Evolutionary conservation across 352 stramenopile genomes (phyloP), one percentile per base, ranked within the genome.

Genomic region (Pythium pyrilobum): DNA sequence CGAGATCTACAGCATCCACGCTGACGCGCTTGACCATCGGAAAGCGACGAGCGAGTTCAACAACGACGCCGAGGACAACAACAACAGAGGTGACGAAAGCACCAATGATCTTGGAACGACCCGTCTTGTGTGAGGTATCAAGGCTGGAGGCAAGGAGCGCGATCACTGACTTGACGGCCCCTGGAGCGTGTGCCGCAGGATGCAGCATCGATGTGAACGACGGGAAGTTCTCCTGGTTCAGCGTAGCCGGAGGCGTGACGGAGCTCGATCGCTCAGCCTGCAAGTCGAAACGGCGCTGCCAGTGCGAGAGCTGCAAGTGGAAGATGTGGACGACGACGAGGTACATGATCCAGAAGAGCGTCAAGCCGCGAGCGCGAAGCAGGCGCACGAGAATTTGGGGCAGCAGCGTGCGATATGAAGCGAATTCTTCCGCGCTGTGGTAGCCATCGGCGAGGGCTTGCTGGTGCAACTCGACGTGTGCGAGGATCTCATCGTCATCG

Each of bases 141-240:
- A 67, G 20, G 42, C 48, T 33, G n/a, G 18, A 7, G n/a, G 58
- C 36, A 2, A 59, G 37, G 5, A 62, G 46, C 3, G 38, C 33
- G 32, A 56, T 34, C 5, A 39, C 9, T 21, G 54, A 55, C 54
- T 70, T 73, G 25, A 85, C 15, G 3, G 69, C 66, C 6, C 36
- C 54, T 23, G 74, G 75, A 15, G 64, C 59, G 48, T 89, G 81
- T 0, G 51, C 64, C 10, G 51, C 16, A 7, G 81, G 83, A 38
- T 88, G 62, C 12, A 94, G 50, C 51, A 92, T 67, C 8, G 67
- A 64, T 24, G 62, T 79, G 41, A 92, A 86, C 21, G 76, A 77
- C 7, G 76, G 74, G 39, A 87, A 67, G 11, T 63, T 68, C 58
- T 62, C 56, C 57, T 37, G 44, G 37, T 16, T 40, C 41, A 50